phyloP scores from a whole-genome alignment of 2,329 filamentous ascomycete genomes.

The Fonsecaea nubica region DNA sequence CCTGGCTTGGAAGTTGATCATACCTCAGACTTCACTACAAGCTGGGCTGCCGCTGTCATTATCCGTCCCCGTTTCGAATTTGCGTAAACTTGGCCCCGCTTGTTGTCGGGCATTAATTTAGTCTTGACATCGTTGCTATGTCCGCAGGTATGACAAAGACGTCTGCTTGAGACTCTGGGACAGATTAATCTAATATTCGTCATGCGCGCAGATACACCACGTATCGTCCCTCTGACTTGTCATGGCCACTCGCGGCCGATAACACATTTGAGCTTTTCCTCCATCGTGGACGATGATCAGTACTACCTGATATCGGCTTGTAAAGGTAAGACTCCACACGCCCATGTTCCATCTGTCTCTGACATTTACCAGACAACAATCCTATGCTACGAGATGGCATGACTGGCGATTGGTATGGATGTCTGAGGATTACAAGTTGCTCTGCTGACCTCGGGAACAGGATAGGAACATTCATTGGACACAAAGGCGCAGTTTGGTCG shows the following conservation, averaged over 20 bases:
- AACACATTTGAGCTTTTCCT: constrained; percentile 88
- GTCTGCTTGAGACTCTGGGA: neutral
- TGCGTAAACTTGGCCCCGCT: neutral
- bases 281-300: constrained; percentile 77
- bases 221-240: constrained; percentile 86
- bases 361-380: constrained; percentile 76
- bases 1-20: neutral
- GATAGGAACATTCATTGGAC: constrained; percentile 97
- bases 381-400: constrained; percentile 97
- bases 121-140: constrained; percentile 9
- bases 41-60: neutral
- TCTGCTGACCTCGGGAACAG: constrained; percentile 44
- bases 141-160: constrained; percentile 10
- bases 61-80: neutral
- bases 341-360: neutral
- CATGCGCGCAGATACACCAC: constrained; percentile 48
- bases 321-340: constrained; percentile 66
- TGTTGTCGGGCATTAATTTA: neutral
- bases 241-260: constrained; percentile 93
- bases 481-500: constrained; percentile 98
- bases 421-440: neutral
- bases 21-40: neutral
- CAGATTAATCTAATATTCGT: neutral
- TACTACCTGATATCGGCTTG: constrained; percentile 95
- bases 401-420: constrained; percentile 83